phyloP scores from a whole-genome alignment of 2,329 filamentous ascomycete species.

The Trichophyton equinum region DNA sequence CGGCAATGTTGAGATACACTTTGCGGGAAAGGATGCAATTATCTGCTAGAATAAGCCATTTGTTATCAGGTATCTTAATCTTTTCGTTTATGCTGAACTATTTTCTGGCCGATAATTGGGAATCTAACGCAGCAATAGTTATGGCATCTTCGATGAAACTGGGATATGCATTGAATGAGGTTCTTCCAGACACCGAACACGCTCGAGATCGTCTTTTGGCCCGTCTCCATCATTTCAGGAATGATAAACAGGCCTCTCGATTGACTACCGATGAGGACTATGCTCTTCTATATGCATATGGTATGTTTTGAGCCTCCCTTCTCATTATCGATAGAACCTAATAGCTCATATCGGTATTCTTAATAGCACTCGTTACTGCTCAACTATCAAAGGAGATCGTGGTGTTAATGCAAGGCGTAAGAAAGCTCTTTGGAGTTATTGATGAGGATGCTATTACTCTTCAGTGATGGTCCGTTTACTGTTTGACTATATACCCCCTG shows the following conservation, averaged over 20 bases:
- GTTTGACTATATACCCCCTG: too few relatives aligned
- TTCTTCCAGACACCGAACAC: conserved; percentile 68
- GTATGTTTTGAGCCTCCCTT: conserved; percentile 28
- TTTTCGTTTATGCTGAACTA: neutral
- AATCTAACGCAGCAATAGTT: conserved; percentile 41
- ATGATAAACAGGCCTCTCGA: conserved; percentile 45
- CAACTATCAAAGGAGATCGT: conserved; percentile 46
- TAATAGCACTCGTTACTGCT: conserved; percentile 47
- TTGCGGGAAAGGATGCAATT: conserved; percentile 65
- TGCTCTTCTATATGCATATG: conserved; percentile 85
- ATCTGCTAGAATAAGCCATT: conserved; percentile 80
- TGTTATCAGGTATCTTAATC: conserved; percentile 45
- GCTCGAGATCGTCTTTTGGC: conserved; percentile 71
- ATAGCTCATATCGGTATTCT: conserved; percentile 5
- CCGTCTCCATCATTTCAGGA: conserved; percentile 76
- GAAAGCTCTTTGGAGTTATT: conserved; percentile 48
- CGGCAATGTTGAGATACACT: conserved; percentile 67
- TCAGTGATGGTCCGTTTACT: conserved; percentile 23
- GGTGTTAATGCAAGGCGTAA: conserved; percentile 43
- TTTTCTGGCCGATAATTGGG: too few relatives aligned
- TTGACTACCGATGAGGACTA: conserved; percentile 53
- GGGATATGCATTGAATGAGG: conserved; percentile 84
- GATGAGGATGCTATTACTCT: conserved; percentile 50
- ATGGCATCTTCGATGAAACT: conserved; percentile 88
- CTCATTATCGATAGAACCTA: neutral